Percentiles rank a stretch among this genome's conserved stretches.
phyloP scores from a whole-genome alignment of 208 protist genomes.

The Willaertia magna region DNA sequence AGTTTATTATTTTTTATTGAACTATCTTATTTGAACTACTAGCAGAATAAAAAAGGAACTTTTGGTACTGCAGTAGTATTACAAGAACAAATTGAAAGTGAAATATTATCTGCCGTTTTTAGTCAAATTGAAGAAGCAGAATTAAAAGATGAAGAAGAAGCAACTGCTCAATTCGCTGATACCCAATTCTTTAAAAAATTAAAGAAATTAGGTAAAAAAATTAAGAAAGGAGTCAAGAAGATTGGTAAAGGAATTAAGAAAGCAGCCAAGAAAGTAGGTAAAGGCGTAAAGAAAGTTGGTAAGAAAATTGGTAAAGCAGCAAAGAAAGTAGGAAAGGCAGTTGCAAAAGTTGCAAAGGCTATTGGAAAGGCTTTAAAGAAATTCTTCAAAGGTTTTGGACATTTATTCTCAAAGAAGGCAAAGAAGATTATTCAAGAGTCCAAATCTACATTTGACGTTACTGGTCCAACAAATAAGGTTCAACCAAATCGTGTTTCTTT shows the following conservation, averaged over 20 bases:
- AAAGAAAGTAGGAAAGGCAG: background rate
- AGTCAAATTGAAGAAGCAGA: background rate
- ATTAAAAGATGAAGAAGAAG: background rate
- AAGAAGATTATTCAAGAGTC: too few relatives aligned
- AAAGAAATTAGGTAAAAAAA: background rate
- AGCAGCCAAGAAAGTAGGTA: background rate
- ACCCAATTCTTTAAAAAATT: too few relatives aligned
- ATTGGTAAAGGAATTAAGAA: background rate
- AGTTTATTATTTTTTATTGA: too few relatives aligned
- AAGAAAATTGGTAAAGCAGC: background rate
- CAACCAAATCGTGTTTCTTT: background rate
- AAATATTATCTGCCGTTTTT: background rate
- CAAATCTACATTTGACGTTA: background rate
- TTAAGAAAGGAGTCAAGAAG: background rate
- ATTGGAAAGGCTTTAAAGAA: background rate
- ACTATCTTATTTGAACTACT: too few relatives aligned
- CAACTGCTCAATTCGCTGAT: background rate
- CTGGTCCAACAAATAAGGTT: background rate
- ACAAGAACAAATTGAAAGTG: background rate
- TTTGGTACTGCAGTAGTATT: too few relatives aligned
- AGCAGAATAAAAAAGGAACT: too few relatives aligned
- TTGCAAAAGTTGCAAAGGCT: background rate
- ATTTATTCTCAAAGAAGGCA: background rate
- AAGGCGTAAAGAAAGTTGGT: background rate
- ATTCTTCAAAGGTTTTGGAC: background rate